Percentiles rank a stretch among this genome's conserved stretches.
These are phyloP conservation scores for Leccinum ochraceum DNA, from an alignment of 768 basidiomycete genomes.

Conservation along the genomic window DNA sequence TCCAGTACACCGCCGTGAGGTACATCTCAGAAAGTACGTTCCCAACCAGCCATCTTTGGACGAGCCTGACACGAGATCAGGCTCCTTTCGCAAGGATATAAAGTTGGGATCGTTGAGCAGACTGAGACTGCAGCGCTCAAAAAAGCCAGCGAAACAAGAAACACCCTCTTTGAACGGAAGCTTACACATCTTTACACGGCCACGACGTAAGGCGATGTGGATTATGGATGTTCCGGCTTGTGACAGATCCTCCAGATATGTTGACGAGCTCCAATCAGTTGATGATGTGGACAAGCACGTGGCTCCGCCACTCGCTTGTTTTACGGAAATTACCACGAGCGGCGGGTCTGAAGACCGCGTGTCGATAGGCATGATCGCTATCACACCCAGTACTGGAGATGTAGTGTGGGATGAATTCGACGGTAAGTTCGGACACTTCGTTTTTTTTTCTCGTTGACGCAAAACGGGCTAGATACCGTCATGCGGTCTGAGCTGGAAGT, in stretches of 20 bases:
- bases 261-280: constrained; percentile 73
- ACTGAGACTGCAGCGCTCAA: constrained; percentile 89
- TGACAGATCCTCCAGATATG: constrained; percentile 54
- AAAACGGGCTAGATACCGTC: constrained; percentile 54
- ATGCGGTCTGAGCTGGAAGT: constrained; percentile 93
- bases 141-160: constrained; percentile 75
- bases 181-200: constrained; percentile 83
- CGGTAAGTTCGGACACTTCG: constrained; percentile 43
- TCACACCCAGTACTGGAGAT: constrained; percentile 88
- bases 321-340: constrained; percentile 52
- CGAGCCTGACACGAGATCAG: constrained; percentile 34
- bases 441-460: constrained; percentile 7
- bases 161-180: constrained; percentile 70
- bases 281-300: constrained; percentile 59
- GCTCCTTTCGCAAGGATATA: constrained; percentile 74
- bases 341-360: constrained; percentile 34
- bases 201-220: constrained; percentile 62
- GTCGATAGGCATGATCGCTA: constrained; percentile 69
- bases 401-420: constrained; percentile 92
- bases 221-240: not conserved
- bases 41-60: not conserved
- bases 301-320: constrained; percentile 69
- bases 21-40: constrained; percentile 74
- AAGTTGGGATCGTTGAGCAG: constrained; percentile 83
- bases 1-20: constrained; percentile 63